Evolutionary conservation across 257 asterid genomes (phyloP).

Genomic region (Petrea volubilis): DNA sequence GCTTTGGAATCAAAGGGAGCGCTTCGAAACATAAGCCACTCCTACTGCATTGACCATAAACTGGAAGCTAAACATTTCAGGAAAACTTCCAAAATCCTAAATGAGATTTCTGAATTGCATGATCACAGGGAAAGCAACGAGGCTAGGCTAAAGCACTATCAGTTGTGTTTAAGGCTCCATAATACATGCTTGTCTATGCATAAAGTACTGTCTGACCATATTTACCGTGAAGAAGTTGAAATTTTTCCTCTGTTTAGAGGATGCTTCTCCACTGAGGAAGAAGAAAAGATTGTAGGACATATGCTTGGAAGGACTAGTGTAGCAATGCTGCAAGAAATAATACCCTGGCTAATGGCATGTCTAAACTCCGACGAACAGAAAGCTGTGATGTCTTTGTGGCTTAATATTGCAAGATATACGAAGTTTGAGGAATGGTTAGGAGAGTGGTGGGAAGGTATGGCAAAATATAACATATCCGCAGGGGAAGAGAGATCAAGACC

Average conservation of each 20-base stretch:
- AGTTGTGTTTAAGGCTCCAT: constrained; percentile 57
- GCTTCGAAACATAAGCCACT: constrained; percentile 63
- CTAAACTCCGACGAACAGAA: constrained; percentile 64
- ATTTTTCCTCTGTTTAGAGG: constrained; percentile 63
- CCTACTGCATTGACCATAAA: constrained; percentile 72
- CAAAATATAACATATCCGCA: constrained; percentile 36
- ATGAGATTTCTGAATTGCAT: constrained; percentile 44
- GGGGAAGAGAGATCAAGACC: constrained; percentile 40
- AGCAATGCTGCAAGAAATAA: constrained; percentile 63
- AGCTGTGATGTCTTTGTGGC: constrained; percentile 61
- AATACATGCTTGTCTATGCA: constrained; percentile 65
- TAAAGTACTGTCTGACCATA: constrained; percentile 69
- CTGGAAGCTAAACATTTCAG: constrained; percentile 60
- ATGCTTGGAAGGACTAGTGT: constrained; percentile 72
- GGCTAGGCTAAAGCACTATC: constrained; percentile 36
- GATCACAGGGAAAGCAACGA: constrained; percentile 30
- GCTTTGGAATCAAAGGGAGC: constrained; percentile 77
- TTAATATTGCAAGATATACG: constrained; percentile 56
- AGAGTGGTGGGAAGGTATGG: constrained; percentile 85
- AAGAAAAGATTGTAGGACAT: constrained; percentile 66
- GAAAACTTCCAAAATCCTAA: constrained; percentile 47
- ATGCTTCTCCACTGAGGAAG: constrained; percentile 70
- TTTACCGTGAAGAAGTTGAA: constrained; percentile 70
- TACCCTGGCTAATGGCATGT: constrained; percentile 78
- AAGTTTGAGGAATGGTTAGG: constrained; percentile 76